phyloP scores from a whole-genome alignment of 2,329 filamentous ascomycete species.

The Fusarium anthophilum region DNA sequence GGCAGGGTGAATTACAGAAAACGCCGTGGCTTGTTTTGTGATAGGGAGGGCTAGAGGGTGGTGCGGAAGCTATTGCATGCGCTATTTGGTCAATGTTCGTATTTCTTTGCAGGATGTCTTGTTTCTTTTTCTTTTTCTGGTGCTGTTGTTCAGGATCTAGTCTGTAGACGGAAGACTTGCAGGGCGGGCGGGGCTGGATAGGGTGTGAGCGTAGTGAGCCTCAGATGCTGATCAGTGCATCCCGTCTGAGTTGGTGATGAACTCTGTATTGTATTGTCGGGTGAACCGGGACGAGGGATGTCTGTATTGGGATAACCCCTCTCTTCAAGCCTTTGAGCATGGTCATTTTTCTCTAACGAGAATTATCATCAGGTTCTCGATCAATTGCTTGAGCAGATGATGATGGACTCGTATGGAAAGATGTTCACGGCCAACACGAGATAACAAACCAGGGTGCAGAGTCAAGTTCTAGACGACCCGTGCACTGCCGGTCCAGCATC shows the following conservation, averaged over 20 bases:
- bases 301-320: neutral
- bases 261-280: conserved; percentile 15
- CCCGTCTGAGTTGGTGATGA: neutral
- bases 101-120: neutral
- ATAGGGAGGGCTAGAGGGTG: conserved; percentile 2
- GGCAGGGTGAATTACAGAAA: conserved; percentile 2
- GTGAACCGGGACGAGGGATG: conserved; percentile 9
- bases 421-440: neutral
- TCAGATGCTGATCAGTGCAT: neutral
- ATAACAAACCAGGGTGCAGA: neutral
- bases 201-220: conserved; percentile 16
- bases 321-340: neutral
- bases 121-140: neutral
- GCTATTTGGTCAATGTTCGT: conserved; percentile 11
- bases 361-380: neutral
- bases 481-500: neutral
- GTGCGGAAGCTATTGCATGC: neutral
- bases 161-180: neutral
- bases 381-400: neutral
- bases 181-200: neutral
- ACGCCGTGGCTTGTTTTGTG: conserved; percentile 10
- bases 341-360: neutral
- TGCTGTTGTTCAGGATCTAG: neutral
- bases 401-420: neutral
- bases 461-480: neutral